These are phyloP conservation scores for Colletotrichum cordylinicola DNA, from an alignment of 2,329 filamentous ascomycete genomes.

Conservation along the genomic window DNA sequence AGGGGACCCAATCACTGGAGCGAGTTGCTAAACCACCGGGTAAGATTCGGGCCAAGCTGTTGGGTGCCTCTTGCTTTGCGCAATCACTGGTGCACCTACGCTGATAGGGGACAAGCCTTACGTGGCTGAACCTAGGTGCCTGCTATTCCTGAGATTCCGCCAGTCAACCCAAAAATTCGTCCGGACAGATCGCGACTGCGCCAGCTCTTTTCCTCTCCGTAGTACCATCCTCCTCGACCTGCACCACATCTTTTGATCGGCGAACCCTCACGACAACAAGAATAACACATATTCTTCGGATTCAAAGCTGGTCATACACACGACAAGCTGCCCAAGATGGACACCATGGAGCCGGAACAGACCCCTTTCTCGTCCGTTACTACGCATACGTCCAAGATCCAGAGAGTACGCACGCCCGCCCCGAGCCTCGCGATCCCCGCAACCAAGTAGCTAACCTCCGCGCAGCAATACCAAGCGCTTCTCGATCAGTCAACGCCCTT, in stretches of 20 bases:
- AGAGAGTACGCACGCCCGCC: conserved; percentile 64
- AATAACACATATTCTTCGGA: neutral
- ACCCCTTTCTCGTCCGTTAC: conserved; percentile 92
- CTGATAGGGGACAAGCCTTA: conserved; percentile 20
- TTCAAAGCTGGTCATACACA: neutral
- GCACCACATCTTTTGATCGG: neutral
- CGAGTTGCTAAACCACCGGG: conserved; percentile 1
- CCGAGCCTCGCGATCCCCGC: neutral
- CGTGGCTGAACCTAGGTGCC: conserved; percentile 21
- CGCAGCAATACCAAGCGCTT: conserved; percentile 89
- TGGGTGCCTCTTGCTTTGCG: neutral
- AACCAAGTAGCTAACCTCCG: conserved; percentile 22
- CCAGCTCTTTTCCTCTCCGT: neutral
- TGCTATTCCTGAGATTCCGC: conserved; percentile 2
- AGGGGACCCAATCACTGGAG: neutral
- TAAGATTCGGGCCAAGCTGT: conserved; percentile 17
- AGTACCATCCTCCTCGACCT: neutral
- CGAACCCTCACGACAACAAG: neutral
- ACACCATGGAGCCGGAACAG: conserved; percentile 84
- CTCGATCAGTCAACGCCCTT: conserved; percentile 94
- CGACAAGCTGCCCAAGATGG: conserved; percentile 62
- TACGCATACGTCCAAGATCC: conserved; percentile 79
- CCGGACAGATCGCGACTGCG: conserved; percentile 21
- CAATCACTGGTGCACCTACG: neutral
- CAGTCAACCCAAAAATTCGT: conserved; percentile 18